These are phyloP conservation scores for Colletotrichum eleusines DNA, from an alignment of 2,329 filamentous ascomycete species.

Conservation along the genomic window DNA sequence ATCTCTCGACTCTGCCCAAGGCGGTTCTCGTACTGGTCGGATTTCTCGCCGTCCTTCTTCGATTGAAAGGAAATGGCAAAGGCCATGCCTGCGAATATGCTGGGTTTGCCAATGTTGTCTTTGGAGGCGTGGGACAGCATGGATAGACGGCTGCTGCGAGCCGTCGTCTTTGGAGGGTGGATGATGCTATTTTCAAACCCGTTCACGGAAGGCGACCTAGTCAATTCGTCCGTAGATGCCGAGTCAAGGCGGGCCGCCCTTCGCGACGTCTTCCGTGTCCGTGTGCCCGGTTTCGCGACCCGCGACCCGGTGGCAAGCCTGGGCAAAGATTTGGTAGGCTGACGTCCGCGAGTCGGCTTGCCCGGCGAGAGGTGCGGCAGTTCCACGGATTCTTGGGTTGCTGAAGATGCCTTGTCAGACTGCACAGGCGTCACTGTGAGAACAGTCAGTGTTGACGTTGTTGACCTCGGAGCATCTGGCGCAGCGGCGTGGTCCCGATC, in stretches of 20 bases:
- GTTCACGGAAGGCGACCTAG: slow-evolving; percentile 53
- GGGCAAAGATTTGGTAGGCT: slow-evolving; percentile 3
- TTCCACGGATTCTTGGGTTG: slow-evolving; percentile 50
- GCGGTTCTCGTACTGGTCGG: slow-evolving; percentile 60
- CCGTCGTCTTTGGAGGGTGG: slow-evolving; percentile 45
- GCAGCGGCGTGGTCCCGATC: not conserved
- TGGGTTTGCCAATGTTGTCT: slow-evolving; percentile 23
- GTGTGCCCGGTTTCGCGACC: slow-evolving; percentile 41
- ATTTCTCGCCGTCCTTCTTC: slow-evolving; percentile 62
- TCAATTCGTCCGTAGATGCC: slow-evolving; percentile 63
- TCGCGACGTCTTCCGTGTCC: slow-evolving; percentile 39
- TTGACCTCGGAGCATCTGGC: slow-evolving; percentile 42
- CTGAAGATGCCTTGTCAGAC: slow-evolving; percentile 53
- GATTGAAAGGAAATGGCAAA: slow-evolving; percentile 84
- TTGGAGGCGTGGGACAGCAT: slow-evolving; percentile 31
- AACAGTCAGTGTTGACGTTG: slow-evolving; percentile 56
- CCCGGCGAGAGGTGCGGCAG: slow-evolving; percentile 29
- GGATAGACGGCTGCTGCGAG: slow-evolving; percentile 34
- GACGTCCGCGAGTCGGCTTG: slow-evolving; percentile 27
- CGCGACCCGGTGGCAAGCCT: slow-evolving; percentile 13
- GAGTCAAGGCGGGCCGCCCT: slow-evolving; percentile 51
- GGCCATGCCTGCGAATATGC: slow-evolving; percentile 82
- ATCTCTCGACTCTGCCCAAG: slow-evolving; percentile 60
- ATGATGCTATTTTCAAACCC: slow-evolving; percentile 55
- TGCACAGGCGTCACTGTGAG: slow-evolving; percentile 55